Evolutionary conservation across 176 grass and related monocot species (phyloP), one percentile per base, ranked within the genome.

Genomic region (Musa acuminata): DNA sequence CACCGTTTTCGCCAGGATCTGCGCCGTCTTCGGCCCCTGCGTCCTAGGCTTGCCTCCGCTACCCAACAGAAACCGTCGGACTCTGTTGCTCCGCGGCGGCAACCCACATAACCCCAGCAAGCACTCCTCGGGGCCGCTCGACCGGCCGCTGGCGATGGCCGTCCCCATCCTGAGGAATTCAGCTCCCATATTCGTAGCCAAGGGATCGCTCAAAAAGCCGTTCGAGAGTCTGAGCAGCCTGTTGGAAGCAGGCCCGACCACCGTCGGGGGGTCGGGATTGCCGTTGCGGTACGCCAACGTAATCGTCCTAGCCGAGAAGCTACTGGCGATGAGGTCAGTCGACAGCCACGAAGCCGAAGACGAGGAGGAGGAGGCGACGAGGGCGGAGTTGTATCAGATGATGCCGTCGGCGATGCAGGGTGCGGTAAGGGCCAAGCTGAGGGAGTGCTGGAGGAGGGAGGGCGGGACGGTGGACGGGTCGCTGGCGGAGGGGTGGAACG

Each of bases 311-410:
- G 90, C 80, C 0, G 72, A 88, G 55, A 88, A 77, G 29, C 29
- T 97, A 67, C 79, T 88, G 14, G 43, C 43, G 19, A 64, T 81
- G 52, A 72, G 69, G 74, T 79, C 77, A 17, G 75, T 65, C 71
- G 55, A 22, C 16, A 22, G 77, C 21, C 72, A 72, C 3, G 4
- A 24, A 49, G 55, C 69, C 55, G 69, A 17, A 1, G 79, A 79
- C 3, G 81, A 84, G 21, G 80, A 83, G 8, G 94, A 77, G 24
- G 78, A 84, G 35, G 75, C 83, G 16, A 82, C 21, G 74, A 88
- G 94, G 71, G 90, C 87, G 67, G 90, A 81, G 63, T 74, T 97
- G 22, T 91, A 97, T 63, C 78, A 83, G 82, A 86, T 90, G 87
- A 76, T 97, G 29, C 94, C 94, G 17, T 22, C 82, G 66, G 78